Percentiles rank a stretch among this genome's conserved stretches.
phyloP scores from a whole-genome alignment of 2,329 filamentous ascomycete species.

The Stachybotrys chartarum region DNA sequence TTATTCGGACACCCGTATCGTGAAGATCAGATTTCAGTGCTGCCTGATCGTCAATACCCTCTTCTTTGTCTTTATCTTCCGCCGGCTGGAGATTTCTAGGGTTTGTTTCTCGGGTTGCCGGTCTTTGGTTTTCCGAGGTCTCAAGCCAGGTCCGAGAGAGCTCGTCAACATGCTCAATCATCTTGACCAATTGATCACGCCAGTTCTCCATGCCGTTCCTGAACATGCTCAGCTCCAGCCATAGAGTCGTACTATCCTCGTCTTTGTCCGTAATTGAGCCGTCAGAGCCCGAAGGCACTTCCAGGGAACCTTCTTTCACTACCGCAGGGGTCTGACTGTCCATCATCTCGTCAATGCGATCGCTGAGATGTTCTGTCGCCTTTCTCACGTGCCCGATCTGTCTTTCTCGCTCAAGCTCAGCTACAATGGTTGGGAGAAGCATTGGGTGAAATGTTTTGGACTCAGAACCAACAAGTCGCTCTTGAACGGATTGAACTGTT shows the following conservation, averaged over 20 bases:
- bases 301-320: not conserved
- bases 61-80: not conserved
- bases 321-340: not conserved
- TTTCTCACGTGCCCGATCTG: not conserved
- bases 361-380: not conserved
- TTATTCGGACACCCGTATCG: not conserved
- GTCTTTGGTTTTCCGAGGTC: not conserved
- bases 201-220: not conserved
- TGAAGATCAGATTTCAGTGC: not conserved
- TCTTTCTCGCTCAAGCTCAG: slow-evolving; percentile 3
- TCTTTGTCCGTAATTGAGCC: not conserved
- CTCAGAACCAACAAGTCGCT: not conserved
- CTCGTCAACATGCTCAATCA: not conserved
- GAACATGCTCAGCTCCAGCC: not conserved
- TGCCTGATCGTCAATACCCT: not conserved
- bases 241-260: not conserved
- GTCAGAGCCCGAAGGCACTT: no score
- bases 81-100: not conserved
- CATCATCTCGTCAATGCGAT: not conserved
- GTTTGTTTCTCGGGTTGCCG: not conserved
- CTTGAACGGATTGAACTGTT: slow-evolving; percentile 1
- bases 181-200: not conserved
- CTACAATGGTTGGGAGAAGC: slow-evolving; percentile 1
- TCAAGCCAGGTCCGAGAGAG: not conserved
- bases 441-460: slow-evolving; percentile 2